These are phyloP conservation scores for Insectozyma bohioensis DNA, from an alignment of 1,139 yeast species.

Conservation along the genomic window DNA sequence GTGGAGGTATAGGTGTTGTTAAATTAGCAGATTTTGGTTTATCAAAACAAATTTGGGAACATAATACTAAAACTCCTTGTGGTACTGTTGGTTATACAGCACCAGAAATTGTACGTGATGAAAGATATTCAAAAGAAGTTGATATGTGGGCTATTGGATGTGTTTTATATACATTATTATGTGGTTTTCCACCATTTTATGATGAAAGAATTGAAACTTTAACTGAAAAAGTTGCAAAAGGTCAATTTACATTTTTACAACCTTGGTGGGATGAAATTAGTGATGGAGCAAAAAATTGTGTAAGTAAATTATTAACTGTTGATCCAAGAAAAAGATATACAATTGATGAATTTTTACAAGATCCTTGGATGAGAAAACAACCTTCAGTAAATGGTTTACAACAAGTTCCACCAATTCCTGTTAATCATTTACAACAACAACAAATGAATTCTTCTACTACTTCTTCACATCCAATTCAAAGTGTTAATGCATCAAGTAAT, in stretches of 20 bases:
- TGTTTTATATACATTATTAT: conserved; percentile 57
- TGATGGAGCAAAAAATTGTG: conserved; percentile 61
- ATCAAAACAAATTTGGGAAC: conserved; percentile 57
- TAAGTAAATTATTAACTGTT: conserved; percentile 72
- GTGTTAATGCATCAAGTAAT: conserved; percentile 6
- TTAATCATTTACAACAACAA: conserved; percentile 4
- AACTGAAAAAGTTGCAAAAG: conserved; percentile 58
- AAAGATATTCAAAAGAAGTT: conserved; percentile 58
- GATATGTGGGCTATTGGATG: conserved; percentile 69
- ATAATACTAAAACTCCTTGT: conserved; percentile 61
- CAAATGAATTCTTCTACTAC: background rate
- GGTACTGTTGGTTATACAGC: conserved; percentile 67
- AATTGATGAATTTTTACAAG: conserved; percentile 72
- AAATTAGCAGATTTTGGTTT: conserved; percentile 60
- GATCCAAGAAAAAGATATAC: conserved; percentile 78
- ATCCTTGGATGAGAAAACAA: conserved; percentile 71
- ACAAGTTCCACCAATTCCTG: conserved; percentile 8
- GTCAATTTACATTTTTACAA: conserved; percentile 54
- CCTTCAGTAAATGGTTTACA: conserved; percentile 9
- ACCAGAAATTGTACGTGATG: conserved; percentile 60
- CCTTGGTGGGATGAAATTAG: conserved; percentile 70
- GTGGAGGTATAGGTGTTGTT: conserved; percentile 53
- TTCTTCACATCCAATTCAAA: conserved; percentile 27
- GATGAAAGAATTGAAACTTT: conserved; percentile 57
- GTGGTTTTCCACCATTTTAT: conserved; percentile 65